Evolutionary conservation across 2,329 filamentous ascomycete genomes (phyloP).

Genomic region (Pseudocercospora musae): DNA sequence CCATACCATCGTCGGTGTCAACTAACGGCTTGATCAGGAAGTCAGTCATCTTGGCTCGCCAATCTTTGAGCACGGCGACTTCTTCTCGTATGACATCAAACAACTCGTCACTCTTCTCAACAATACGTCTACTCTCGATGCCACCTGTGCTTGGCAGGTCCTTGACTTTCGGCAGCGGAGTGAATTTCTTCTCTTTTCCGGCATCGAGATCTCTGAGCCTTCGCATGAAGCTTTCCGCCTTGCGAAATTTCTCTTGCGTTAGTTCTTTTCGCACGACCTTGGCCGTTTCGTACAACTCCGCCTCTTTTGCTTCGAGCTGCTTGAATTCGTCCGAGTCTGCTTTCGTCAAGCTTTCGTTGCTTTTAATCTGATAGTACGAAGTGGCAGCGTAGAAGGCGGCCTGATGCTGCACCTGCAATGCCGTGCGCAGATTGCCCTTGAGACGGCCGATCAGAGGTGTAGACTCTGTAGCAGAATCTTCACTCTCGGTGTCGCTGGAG

Average conservation of each 20-base stretch:
- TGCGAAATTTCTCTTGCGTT: slow-evolving; percentile 56
- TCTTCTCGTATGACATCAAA: slow-evolving; percentile 68
- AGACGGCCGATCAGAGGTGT: slow-evolving; percentile 26
- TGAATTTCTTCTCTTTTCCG: slow-evolving; percentile 45
- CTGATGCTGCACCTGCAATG: slow-evolving; percentile 76
- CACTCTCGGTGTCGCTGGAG: slow-evolving; percentile 32
- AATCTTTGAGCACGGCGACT: slow-evolving; percentile 66
- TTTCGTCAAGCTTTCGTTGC: slow-evolving; percentile 60
- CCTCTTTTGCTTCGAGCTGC: slow-evolving; percentile 66
- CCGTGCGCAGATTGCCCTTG: slow-evolving; percentile 65
- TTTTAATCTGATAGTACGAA: slow-evolving; percentile 78
- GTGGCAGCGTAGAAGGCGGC: slow-evolving; percentile 83
- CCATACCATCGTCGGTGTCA: slow-evolving; percentile 69
- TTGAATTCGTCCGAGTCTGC: slow-evolving; percentile 66
- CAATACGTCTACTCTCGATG: slow-evolving; percentile 66
- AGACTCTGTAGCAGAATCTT: slow-evolving; percentile 32
- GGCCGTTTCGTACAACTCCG: slow-evolving; percentile 70
- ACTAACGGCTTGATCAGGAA: slow-evolving; percentile 72
- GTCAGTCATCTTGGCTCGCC: slow-evolving; percentile 69
- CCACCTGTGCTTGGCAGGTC: slow-evolving; percentile 56
- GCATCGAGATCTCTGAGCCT: slow-evolving; percentile 46
- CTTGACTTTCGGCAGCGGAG: slow-evolving; percentile 47
- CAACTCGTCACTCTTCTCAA: slow-evolving; percentile 65
- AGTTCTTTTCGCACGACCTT: slow-evolving; percentile 77
- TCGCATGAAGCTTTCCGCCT: slow-evolving; percentile 63